These are phyloP conservation scores for Amniculicola lignicola DNA, from an alignment of 495 filamentous ascomycete genomes.

Conservation along the genomic window DNA sequence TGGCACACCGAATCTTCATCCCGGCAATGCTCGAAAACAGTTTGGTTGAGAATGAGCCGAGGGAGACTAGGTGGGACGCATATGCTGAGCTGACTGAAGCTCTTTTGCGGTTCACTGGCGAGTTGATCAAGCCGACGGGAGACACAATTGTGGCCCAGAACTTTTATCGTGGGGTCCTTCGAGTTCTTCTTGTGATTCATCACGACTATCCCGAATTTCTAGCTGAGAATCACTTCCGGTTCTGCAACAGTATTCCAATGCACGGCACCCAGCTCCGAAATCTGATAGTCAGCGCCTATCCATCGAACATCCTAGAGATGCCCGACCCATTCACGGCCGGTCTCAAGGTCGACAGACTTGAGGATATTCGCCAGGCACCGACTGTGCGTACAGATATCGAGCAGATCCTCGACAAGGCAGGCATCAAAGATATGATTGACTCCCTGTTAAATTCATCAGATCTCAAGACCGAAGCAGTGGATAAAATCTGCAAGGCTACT, in stretches of 20 bases:
- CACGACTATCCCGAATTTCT: conserved; percentile 95
- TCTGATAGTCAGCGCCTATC: conserved; percentile 79
- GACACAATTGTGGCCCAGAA: conserved; percentile 71
- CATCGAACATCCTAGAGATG: conserved; percentile 68
- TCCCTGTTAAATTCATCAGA: conserved; percentile 54
- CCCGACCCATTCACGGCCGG: conserved; percentile 78
- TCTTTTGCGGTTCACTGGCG: conserved; percentile 70
- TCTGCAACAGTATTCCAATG: conserved; percentile 80
- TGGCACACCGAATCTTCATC: conserved; percentile 84
- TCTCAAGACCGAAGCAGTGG: conserved; percentile 61
- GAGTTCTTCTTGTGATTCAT: conserved; percentile 78
- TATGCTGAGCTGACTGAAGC: conserved; percentile 74
- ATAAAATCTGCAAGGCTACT: conserved; percentile 66
- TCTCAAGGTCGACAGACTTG: conserved; percentile 75
- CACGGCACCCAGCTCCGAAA: conserved; percentile 89
- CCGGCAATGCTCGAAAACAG: conserved; percentile 70
- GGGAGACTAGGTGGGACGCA: conserved; percentile 54
- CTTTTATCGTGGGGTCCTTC: conserved; percentile 77
- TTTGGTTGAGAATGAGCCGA: conserved; percentile 32
- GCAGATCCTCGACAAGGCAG: conserved; percentile 55
- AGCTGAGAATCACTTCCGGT: conserved; percentile 75
- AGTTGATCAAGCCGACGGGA: conserved; percentile 70
- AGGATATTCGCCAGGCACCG: conserved; percentile 68
- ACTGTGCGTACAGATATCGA: conserved; percentile 60
- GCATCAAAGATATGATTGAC: conserved; percentile 68